Evolutionary conservation across 352 stramenopile genomes (phyloP).

Genomic region (Phytophthora boehmeriae): DNA sequence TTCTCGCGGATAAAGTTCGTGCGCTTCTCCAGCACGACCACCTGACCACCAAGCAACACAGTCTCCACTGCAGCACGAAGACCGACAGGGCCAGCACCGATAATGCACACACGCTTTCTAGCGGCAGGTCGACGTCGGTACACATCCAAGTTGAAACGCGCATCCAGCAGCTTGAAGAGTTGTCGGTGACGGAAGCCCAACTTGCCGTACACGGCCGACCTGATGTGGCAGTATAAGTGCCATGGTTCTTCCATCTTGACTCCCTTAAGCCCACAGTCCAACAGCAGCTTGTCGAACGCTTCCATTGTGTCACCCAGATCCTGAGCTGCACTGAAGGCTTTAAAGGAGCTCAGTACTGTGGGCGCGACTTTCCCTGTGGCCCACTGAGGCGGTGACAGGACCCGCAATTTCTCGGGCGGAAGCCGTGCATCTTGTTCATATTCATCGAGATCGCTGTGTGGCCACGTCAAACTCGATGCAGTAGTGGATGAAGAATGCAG

Average conservation of each 20-base stretch:
- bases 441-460: not conserved
- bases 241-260: conserved; percentile 46
- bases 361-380: conserved; percentile 3
- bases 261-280: conserved; percentile 46
- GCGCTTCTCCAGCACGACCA: conserved; percentile 79
- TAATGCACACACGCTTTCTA: conserved; percentile 62
- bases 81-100: conserved; percentile 70
- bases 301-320: conserved; percentile 51
- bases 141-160: conserved; percentile 45
- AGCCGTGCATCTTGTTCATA: not conserved
- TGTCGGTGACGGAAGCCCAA: conserved; percentile 69
- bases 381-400: not conserved
- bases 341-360: conserved; percentile 40
- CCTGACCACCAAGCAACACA: conserved; percentile 62
- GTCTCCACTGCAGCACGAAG: conserved; percentile 70
- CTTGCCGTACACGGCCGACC: conserved; percentile 46
- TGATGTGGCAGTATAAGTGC: conserved; percentile 59
- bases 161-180: conserved; percentile 64
- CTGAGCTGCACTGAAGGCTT: conserved; percentile 48
- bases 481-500: not conserved
- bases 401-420: not conserved
- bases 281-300: conserved; percentile 46
- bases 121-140: conserved; percentile 46
- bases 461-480: not conserved
- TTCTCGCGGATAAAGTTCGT: conserved; percentile 79